These are phyloP conservation scores for Colletotrichum eleusines DNA, from an alignment of 2,329 filamentous ascomycete species.

Conservation along the genomic window DNA sequence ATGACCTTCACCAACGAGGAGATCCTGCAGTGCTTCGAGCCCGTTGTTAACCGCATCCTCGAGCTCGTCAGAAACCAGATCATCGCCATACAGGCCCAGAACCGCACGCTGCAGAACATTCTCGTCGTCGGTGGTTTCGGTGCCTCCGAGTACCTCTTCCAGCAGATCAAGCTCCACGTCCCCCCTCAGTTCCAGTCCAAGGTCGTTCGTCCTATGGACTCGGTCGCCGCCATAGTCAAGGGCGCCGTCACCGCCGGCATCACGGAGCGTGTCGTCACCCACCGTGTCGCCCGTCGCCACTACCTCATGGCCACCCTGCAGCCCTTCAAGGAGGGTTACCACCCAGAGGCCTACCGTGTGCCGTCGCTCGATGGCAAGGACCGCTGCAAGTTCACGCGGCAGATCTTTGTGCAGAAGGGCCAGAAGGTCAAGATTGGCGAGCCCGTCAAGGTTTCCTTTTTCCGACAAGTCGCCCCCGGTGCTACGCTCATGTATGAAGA, in stretches of 20 bases:
- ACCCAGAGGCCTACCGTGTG: conserved; percentile 97
- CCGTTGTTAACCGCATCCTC: conserved; percentile 95
- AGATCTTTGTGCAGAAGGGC: conserved; percentile 98
- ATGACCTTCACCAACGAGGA: conserved; percentile 99
- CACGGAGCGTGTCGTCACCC: conserved; percentile 95
- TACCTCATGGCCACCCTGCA: conserved; percentile 99
- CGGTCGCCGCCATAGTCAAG: conserved; percentile 97
- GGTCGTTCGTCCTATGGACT: conserved; percentile 98
- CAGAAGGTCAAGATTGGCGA: conserved; percentile 99
- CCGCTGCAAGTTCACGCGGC: conserved; percentile 96
- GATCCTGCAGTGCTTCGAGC: conserved; percentile 98
- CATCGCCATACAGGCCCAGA: conserved; percentile 98
- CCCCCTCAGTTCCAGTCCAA: conserved; percentile 98
- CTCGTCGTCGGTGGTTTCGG: conserved; percentile 98
- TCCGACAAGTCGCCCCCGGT: conserved; percentile 96
- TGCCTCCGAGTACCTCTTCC: conserved; percentile 98
- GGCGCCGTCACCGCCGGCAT: conserved; percentile 98
- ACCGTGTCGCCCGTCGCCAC: conserved; percentile 95
- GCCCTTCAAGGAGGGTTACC: conserved; percentile 98
- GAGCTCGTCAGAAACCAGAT: conserved; percentile 98
- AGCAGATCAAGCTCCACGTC: conserved; percentile 98
- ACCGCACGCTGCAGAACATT: conserved; percentile 93
- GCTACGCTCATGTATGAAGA: conserved; percentile 99
- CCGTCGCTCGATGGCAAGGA: conserved; percentile 97
- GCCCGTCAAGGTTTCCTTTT: conserved; percentile 98